These are phyloP conservation scores for Solanum hybrid DNA, from an alignment of 305 asterid genomes.

Conservation along the genomic window DNA sequence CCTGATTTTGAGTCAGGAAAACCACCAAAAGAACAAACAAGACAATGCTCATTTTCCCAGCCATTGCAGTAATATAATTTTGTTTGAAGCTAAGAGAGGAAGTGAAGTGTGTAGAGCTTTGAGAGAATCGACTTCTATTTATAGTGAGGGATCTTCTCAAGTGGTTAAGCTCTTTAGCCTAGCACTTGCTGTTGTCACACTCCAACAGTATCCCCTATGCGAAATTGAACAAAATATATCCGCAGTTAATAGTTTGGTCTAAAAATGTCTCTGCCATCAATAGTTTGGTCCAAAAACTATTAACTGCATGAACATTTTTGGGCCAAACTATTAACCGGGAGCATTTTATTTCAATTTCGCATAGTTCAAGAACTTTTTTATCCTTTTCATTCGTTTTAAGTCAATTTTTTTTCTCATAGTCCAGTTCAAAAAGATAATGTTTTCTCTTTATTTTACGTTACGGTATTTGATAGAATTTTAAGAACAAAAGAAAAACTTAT, in stretches of 20 bases:
- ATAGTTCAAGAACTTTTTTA: not conserved
- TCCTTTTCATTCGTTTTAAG: not conserved
- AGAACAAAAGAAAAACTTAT: not conserved
- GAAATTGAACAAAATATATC: not conserved
- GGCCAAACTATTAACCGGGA: not conserved
- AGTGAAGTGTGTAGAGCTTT: not conserved
- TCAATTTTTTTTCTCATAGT: not conserved
- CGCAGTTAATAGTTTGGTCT: not conserved
- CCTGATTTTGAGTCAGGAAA: not conserved
- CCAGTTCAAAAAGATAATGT: not conserved
- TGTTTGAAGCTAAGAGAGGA: not conserved
- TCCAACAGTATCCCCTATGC: not conserved
- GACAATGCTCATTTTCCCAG: constrained; percentile 2
- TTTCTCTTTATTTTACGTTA: not conserved
- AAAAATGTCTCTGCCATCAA: not conserved
- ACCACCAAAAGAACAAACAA: constrained; percentile 1
- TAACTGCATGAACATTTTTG: not conserved
- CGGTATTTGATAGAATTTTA: not conserved
- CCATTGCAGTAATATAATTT: not conserved
- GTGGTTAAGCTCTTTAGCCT: not conserved
- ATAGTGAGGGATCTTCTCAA: not conserved
- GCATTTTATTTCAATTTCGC: not conserved
- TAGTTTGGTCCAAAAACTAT: not conserved
- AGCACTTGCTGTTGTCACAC: constrained; percentile 1
- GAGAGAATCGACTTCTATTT: not conserved